Conservation (phyloP, 495 filamentous ascomycete species). For the Hypoxylon lienhwacheense region DNA sequence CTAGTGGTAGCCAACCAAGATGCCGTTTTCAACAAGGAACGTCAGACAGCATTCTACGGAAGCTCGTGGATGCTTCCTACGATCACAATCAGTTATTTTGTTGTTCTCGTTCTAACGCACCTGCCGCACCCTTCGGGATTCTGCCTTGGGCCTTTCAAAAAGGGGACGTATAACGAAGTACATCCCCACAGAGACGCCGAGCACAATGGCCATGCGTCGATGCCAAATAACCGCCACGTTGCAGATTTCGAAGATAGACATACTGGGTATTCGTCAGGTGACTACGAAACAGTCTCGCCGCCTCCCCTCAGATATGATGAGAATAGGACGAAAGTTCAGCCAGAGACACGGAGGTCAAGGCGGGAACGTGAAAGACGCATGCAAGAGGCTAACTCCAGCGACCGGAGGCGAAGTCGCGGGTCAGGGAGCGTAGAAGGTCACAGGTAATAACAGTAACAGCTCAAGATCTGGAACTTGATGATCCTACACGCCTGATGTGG, state of each 20-base stretch:
- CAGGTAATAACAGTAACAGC: not conserved
- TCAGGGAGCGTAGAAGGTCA: not conserved
- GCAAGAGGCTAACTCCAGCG: not conserved
- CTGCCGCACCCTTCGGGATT: constrained; percentile 37
- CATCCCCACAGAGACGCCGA: not conserved
- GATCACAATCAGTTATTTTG: constrained; percentile 39
- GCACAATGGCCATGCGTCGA: not conserved
- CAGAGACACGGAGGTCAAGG: not conserved
- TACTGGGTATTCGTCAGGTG: constrained; percentile 2
- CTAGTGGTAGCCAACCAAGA: constrained; percentile 30
- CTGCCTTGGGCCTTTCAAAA: constrained; percentile 28
- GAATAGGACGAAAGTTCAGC: not conserved
- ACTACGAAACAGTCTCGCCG: constrained; percentile 2
- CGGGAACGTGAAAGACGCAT: constrained; percentile 7
- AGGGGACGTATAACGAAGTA: constrained; percentile 14
- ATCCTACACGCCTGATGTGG: not conserved
- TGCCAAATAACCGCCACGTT: constrained; percentile 2
- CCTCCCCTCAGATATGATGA: constrained; percentile 11
- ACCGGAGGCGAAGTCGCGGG: not conserved
- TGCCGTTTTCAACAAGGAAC: constrained; percentile 10
- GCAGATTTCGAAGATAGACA: constrained; percentile 22
- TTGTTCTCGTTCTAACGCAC: constrained; percentile 42
- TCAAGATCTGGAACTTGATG: not conserved
- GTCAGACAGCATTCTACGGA: constrained; percentile 21
- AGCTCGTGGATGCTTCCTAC: constrained; percentile 47